Evolutionary conservation across 352 stramenopile genomes (phyloP).

Genomic region (Albugo candida): DNA sequence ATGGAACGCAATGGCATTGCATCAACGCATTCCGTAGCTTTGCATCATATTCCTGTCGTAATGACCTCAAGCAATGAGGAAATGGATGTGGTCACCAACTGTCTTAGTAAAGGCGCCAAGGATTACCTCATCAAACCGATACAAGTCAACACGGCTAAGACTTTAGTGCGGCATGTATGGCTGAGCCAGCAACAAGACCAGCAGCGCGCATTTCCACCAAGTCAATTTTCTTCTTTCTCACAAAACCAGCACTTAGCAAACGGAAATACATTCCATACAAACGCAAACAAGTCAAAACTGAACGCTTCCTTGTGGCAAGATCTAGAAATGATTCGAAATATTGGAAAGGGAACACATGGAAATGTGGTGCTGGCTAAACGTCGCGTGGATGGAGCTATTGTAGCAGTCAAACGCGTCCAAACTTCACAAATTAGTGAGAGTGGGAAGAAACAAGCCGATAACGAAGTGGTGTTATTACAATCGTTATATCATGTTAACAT

Average conservation of each 20-base stretch:
- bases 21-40: slow-evolving; percentile 13
- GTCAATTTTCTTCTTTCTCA: background rate
- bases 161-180: slow-evolving; percentile 75
- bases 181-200: slow-evolving; percentile 47
- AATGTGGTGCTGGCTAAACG: slow-evolving; percentile 63
- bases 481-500: slow-evolving; percentile 81
- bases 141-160: slow-evolving; percentile 80
- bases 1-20: slow-evolving; percentile 16
- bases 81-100: slow-evolving; percentile 79
- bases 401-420: slow-evolving; percentile 69
- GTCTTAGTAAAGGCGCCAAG: slow-evolving; percentile 74
- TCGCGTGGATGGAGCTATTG: slow-evolving; percentile 55
- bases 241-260: slow-evolving; percentile 3
- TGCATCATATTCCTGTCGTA: slow-evolving; percentile 76
- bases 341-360: slow-evolving; percentile 71
- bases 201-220: slow-evolving; percentile 14
- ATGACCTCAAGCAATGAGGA: slow-evolving; percentile 83
- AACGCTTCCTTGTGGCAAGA: slow-evolving; percentile 62
- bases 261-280: background rate
- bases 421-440: slow-evolving; percentile 67
- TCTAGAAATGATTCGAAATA: slow-evolving; percentile 69
- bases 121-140: slow-evolving; percentile 84
- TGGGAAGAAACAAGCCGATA: slow-evolving; percentile 70
- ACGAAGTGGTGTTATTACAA: slow-evolving; percentile 78
- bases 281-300: background rate